These are phyloP conservation scores for Brettanomyces nanus DNA, from an alignment of 805 yeast genomes.

Conservation along the genomic window DNA sequence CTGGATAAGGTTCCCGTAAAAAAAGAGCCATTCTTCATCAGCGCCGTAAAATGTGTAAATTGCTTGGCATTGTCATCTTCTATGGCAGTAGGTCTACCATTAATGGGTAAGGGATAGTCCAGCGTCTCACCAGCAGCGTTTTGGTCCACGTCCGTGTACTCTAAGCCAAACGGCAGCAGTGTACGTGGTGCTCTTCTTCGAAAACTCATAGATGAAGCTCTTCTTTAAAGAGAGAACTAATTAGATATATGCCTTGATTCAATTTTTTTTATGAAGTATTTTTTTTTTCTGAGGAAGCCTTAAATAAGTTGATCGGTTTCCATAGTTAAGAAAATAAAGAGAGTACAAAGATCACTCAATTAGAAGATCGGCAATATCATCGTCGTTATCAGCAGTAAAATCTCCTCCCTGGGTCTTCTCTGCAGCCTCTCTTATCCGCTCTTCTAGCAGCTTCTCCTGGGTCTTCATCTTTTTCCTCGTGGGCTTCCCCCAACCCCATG, in stretches of 20 bases:
- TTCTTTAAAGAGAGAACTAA: background rate
- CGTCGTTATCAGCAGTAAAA: conserved; percentile 13
- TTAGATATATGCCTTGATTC: background rate
- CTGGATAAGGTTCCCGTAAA: conserved; percentile 45
- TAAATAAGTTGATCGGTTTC: too few relatives aligned
- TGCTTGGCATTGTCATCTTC: conserved; percentile 50
- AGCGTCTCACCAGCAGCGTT: conserved; percentile 26
- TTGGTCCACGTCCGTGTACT: conserved; percentile 48
- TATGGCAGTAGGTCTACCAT: conserved; percentile 42
- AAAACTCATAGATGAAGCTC: conserved; percentile 52
- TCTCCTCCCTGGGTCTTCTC: conserved; percentile 22
- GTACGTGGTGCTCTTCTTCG: conserved; percentile 38
- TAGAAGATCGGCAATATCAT: conserved; percentile 53
- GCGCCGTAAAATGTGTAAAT: conserved; percentile 42
- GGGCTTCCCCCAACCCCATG: conserved; percentile 77
- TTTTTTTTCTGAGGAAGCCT: too few relatives aligned
- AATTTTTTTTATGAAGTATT: background rate
- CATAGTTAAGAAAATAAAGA: too few relatives aligned
- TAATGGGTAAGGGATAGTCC: conserved; percentile 51
- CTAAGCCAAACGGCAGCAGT: conserved; percentile 63
- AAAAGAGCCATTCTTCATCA: conserved; percentile 60
- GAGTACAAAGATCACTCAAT: too few relatives aligned
- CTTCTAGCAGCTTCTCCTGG: conserved; percentile 47
- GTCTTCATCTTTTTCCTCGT: conserved; percentile 53
- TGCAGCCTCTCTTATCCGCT: conserved; percentile 35